Base-by-base conservation (phyloP, 2,329 filamentous ascomycete genomes). In the Nigrospora osmanthi region DNA sequence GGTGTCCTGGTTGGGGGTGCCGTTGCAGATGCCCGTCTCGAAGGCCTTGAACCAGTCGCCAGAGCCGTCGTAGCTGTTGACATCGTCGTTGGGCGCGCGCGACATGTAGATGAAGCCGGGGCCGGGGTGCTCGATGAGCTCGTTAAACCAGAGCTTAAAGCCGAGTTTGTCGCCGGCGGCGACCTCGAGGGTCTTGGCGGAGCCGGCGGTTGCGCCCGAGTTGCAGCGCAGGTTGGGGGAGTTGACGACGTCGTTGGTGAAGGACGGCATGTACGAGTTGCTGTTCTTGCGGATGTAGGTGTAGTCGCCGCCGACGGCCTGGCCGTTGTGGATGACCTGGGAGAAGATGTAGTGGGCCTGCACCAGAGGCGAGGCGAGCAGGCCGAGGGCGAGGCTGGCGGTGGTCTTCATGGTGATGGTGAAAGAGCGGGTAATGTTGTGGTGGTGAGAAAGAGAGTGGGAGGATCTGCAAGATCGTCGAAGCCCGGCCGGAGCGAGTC, bases 141-240 rank as follows among this genome's bases (percentile, higher is more conserved):
- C 65, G 56, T 69, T 67, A 65, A 73, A 60, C 63, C 72, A 63
- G 52, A 77, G 52, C 67, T 75, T 64, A 65, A 75, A 61, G 54
- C 69, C 62, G 58, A 78, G 55, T 57, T 72, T 67, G 58, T 71
- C 65, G 36, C 73, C 73, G 4, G 72, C 66, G 45, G 68, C 68
- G 48, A 75, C 72, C 2, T 60, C 57, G 52, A 73, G 64, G 6
- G 69, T 66, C 54, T 67, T 62, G 15, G 67, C 69, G 23, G 57
- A 55, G 13, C 62, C 59, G 4, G 58, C 54, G 13, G 57, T 59
- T 4, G 65, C 63, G 28, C 64, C 62, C 45, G 64, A 61, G 57
- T 75, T 73, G 58, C 70, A 75, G 40, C 70, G 59, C 32, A 66
- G 53, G 47, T 68, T 61, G 35, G 53, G 59, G 44, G 57, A 59